Conservation (phyloP, 257 asterid genomes). For the Capsicum baccatum region DNA sequence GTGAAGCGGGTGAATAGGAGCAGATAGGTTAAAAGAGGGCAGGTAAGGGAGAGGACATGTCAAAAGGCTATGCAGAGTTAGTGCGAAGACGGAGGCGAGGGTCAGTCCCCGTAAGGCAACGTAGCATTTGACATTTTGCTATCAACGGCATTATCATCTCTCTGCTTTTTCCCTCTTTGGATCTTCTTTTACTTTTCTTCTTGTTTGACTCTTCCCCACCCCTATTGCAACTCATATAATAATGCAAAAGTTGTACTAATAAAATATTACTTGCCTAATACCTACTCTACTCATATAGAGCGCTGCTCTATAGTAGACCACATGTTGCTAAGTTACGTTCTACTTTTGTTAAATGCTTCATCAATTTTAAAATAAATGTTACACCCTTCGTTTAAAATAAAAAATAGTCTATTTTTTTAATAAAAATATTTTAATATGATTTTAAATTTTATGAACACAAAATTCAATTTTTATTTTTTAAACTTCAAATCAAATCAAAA, state of each 20-base stretch:
- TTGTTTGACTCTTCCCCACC: constrained; percentile 44
- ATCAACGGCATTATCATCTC: constrained; percentile 69
- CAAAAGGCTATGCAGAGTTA: constrained; percentile 40
- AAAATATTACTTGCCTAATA: too few relatives aligned
- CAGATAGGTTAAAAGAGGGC: not conserved
- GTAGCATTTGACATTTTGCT: constrained; percentile 94
- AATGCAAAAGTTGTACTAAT: not conserved
- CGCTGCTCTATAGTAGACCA: too few relatives aligned
- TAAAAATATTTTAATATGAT: too few relatives aligned
- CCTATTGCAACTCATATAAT: not conserved
- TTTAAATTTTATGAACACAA: too few relatives aligned
- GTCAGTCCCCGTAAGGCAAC: constrained; percentile 58
- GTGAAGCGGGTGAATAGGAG: not conserved
- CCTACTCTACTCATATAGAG: too few relatives aligned
- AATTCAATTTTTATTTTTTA: too few relatives aligned
- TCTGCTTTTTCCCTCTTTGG: constrained; percentile 37
- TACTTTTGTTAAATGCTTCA: too few relatives aligned
- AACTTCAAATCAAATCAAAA: too few relatives aligned
- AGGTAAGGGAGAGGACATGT: constrained; percentile 47
- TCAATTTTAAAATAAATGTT: too few relatives aligned
- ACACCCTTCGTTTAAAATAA: too few relatives aligned
- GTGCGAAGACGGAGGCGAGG: constrained; percentile 28
- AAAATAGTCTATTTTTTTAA: too few relatives aligned
- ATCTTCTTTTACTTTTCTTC: constrained; percentile 34
- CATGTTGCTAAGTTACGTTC: too few relatives aligned